These are phyloP conservation scores for Cutaneotrichosporon cavernicola DNA, from an alignment of 1,284 basidiomycete genomes.

Conservation along the genomic window DNA sequence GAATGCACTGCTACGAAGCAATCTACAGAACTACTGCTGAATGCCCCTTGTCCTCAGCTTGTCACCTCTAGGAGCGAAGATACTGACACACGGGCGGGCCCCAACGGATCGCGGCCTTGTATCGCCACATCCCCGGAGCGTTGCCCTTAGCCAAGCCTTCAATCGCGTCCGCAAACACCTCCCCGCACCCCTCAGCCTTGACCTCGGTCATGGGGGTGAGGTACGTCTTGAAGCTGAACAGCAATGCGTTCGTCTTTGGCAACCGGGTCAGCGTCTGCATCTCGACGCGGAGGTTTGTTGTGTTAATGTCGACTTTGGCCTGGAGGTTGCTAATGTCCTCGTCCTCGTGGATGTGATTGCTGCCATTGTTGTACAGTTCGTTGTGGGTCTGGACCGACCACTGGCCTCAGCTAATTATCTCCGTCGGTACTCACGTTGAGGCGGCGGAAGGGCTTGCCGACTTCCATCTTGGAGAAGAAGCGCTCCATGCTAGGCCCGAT, in stretches of 20 bases:
- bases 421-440: conserved; percentile 12
- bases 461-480: conserved; percentile 19
- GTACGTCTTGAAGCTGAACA: conserved; percentile 26
- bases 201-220: conserved; percentile 17
- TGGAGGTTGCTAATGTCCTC: conserved; percentile 6
- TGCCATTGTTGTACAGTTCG: conserved; percentile 14
- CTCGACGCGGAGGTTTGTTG: conserved; percentile 20
- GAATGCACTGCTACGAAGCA: not conserved
- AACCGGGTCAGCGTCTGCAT: conserved; percentile 23
- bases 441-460: conserved; percentile 19
- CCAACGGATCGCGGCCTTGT: conserved; percentile 24
- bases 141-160: conserved; percentile 24
- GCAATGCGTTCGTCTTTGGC: conserved; percentile 13
- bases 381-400: conserved; percentile 22
- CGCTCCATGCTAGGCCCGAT: conserved; percentile 26
- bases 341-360: conserved; percentile 16
- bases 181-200: conserved; percentile 18
- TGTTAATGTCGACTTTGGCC: conserved; percentile 8
- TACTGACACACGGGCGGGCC: conserved; percentile 15
- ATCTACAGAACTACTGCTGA: not conserved
- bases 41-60: not conserved
- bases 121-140: conserved; percentile 23
- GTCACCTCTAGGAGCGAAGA: conserved; percentile 12
- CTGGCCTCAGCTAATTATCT: conserved; percentile 7
- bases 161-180: conserved; percentile 21